Percentiles rank a stretch among this genome's conserved stretches.
Conservation (phyloP, 495 filamentous ascomycete species). For the Cercophora scortea region DNA sequence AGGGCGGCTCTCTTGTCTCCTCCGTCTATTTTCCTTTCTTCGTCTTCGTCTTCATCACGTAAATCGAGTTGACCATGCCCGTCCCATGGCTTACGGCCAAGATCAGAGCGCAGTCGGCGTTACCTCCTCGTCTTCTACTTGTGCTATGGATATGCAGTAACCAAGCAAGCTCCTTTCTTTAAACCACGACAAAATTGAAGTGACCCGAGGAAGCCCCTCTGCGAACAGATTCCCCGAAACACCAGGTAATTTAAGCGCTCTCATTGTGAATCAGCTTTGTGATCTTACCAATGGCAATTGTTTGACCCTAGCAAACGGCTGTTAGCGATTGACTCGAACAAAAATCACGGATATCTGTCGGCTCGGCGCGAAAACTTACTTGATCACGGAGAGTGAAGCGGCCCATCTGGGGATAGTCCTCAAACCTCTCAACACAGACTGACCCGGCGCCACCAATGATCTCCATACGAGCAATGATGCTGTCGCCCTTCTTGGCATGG, state of each 20-base stretch:
- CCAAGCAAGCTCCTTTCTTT: too few relatives aligned
- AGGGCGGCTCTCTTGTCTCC: too few relatives aligned
- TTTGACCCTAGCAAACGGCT: conserved; percentile 62
- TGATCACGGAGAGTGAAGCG: conserved; percentile 93
- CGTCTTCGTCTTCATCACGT: neutral
- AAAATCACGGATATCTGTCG: neutral
- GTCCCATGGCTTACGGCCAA: too few relatives aligned
- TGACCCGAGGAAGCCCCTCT: too few relatives aligned
- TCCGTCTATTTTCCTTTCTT: neutral
- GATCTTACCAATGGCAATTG: conserved; percentile 94
- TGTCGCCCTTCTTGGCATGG: conserved; percentile 86
- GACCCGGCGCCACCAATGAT: conserved; percentile 74
- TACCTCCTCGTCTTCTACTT: too few relatives aligned
- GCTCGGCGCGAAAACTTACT: conserved; percentile 38
- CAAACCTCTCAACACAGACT: conserved; percentile 88
- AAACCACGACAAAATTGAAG: too few relatives aligned
- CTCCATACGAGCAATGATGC: conserved; percentile 87
- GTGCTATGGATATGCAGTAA: too few relatives aligned
- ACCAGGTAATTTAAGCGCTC: conserved; percentile 9
- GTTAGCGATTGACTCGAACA: conserved; percentile 6
- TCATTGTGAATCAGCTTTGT: conserved; percentile 60
- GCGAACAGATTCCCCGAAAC: too few relatives aligned
- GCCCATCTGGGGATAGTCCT: conserved; percentile 89
- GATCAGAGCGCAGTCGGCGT: too few relatives aligned
- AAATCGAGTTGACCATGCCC: neutral